A percentile compares a stretch with the other conserved stretches of the same genome.
phyloP scores from a whole-genome alignment of 345 rosid species.

The Eucalyptus globulus region DNA sequence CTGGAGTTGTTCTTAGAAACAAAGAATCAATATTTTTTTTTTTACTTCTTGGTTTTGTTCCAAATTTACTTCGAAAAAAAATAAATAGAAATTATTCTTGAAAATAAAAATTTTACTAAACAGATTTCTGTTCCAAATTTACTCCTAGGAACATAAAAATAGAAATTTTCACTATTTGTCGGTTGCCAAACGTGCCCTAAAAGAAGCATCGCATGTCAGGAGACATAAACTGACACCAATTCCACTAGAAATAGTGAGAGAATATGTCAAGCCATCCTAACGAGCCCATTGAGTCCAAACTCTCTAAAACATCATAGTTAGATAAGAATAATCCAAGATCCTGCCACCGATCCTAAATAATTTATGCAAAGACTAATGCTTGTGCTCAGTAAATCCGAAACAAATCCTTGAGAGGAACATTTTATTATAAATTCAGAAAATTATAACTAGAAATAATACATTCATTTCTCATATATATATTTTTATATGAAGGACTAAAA shows the following conservation, averaged over 20 bases:
- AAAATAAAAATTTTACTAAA: no score
- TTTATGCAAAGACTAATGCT: background rate
- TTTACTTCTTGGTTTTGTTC: accelerated
- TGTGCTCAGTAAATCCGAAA: background rate
- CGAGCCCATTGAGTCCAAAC: background rate
- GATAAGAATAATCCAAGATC: background rate
- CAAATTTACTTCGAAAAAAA: no score
- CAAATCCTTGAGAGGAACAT: background rate
- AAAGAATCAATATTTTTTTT: no score
- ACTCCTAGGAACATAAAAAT: no score
- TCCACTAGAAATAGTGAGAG: background rate
- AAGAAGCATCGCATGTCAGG: background rate
- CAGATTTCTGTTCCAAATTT: no score
- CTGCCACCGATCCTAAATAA: background rate
- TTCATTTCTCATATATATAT: background rate
- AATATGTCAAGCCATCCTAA: background rate
- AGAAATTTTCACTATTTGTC: no score
- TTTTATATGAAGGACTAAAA: background rate
- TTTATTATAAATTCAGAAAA: background rate
- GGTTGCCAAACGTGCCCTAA: no score
- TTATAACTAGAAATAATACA: background rate
- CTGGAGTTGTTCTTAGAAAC: no score
- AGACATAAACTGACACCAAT: background rate
- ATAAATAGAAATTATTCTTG: accelerated
- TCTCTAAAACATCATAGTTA: background rate